Percentiles rank a stretch among this genome's conserved stretches.
These are phyloP conservation scores for Dimocarpus longan DNA, from an alignment of 345 rosid species.

Conservation along the genomic window DNA sequence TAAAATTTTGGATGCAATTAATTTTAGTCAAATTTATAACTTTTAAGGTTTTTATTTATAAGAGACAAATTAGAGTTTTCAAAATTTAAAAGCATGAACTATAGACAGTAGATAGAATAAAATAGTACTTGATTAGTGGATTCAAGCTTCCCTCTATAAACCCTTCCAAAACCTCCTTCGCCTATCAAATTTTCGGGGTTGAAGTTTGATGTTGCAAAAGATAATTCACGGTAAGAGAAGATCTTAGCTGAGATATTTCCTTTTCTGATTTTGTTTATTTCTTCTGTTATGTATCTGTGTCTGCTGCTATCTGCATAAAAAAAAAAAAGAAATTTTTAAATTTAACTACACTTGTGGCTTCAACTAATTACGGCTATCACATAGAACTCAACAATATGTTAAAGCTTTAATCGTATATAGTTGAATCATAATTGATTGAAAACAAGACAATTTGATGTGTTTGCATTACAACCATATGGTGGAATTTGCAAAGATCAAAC, in stretches of 20 bases:
- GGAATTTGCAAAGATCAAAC: too few species aligned
- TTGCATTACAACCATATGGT: not conserved
- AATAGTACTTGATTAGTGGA: conserved; percentile 45
- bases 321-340: not conserved
- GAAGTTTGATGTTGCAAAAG: conserved; percentile 69
- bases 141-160: conserved; percentile 67
- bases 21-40: not conserved
- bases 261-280: conserved; percentile 63
- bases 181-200: conserved; percentile 67
- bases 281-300: conserved; percentile 67
- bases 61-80: not conserved
- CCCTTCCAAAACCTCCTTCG: conserved; percentile 98
- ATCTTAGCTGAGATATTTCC: conserved; percentile 63
- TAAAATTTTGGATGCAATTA: too few species aligned
- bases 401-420: not conserved
- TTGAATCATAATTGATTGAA: not conserved
- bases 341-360: too few species aligned
- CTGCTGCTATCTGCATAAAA: conserved; percentile 64
- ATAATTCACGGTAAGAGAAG: conserved; percentile 65
- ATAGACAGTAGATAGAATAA: not conserved
- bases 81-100: too few species aligned
- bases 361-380: not conserved
- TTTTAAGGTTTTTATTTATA: not conserved
- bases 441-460: too few species aligned
- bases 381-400: not conserved